Base-by-base conservation (phyloP, 345 rosid genomes). In the Aethionema arabicum region DNA sequence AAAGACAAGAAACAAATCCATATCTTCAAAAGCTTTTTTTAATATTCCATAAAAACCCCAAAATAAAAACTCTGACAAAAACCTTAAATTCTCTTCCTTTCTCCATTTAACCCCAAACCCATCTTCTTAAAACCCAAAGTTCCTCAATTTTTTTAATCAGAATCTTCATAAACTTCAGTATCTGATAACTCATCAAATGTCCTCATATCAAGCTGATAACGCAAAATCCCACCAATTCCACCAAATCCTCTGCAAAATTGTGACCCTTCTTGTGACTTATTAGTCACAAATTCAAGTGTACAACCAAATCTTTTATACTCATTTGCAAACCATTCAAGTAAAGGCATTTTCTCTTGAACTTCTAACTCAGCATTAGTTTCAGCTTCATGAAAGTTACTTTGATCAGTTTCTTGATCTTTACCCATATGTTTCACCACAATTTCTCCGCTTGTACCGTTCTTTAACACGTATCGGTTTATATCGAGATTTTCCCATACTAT, bases 241-340 rank as follows among this genome's bases (percentile, higher is more conserved):
- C 95, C 97, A 58, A 90, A 90, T 4, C 97, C 95, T 77, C 97
- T 60, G 80, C 95, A 90, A 74, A 90, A 90, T 74, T 87, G 95
- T 37, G 95, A 90, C 42, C 98, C 96, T 70, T 91, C 96, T 74
- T 91, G 96, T 3, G 98, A 88, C 54, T 85, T 91, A 76, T 91
- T 87, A 33, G 98, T 91, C 61, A 91, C 90, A 55, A 91, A 88
- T 67, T 91, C 91, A 27, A 91, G 84, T 0, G 80, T 72, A 59
- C 98, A 91, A 32, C 98, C 98, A 43, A 85, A 91, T 27, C 79
- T 75, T 78, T 80, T 85, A 83, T 87, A 87, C 74, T 87, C 96
- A 7, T 85, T 84, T 21, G 96, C 98, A 76, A 91, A 87, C 98
- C 96, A 88, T 59, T 91, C 98, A 0, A 91, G 95, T 10, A 91